A percentile compares a stretch with the other conserved stretches of the same genome.
Evolutionary conservation across 2,329 filamentous ascomycete genomes (phyloP).

Genomic region (Clonostachys solani): DNA sequence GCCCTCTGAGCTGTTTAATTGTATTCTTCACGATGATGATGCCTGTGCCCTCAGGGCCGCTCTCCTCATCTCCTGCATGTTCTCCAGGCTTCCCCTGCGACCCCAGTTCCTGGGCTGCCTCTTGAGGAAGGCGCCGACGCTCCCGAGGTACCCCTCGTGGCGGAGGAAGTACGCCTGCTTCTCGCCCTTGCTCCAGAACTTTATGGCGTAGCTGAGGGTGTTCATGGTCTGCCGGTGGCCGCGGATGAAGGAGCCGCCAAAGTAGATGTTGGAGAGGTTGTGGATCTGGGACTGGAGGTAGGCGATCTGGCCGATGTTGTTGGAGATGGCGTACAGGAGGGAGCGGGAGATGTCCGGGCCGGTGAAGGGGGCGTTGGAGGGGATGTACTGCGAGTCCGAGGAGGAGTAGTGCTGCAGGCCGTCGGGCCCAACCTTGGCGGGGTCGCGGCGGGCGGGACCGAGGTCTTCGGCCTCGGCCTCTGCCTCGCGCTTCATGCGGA

Average conservation of each 20-base stretch:
- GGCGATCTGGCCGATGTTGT: conserved; percentile 97
- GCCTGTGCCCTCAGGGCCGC: background rate
- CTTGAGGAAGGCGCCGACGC: conserved; percentile 92
- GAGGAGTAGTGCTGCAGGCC: conserved; percentile 22
- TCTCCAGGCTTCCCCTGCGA: conserved; percentile 72
- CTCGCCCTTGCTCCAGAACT: conserved; percentile 91
- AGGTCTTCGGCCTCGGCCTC: conserved; percentile 63
- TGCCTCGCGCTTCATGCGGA: conserved; percentile 83
- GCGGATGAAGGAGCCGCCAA: conserved; percentile 93
- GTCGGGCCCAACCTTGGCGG: conserved; percentile 22
- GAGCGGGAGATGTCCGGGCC: conserved; percentile 85
- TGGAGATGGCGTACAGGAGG: conserved; percentile 90
- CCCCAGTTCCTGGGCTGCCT: conserved; percentile 90
- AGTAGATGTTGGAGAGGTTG: conserved; percentile 88
- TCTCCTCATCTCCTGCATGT: conserved; percentile 14
- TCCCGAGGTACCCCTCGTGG: conserved; percentile 92
- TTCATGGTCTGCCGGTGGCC: conserved; percentile 98
- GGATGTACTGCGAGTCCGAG: background rate
- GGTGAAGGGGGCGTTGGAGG: conserved; percentile 48
- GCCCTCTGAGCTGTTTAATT: too few relatives aligned
- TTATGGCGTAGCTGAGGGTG: conserved; percentile 92
- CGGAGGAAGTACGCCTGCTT: conserved; percentile 96
- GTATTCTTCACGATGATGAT: too few relatives aligned
- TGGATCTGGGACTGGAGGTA: conserved; percentile 97
- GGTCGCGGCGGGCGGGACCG: conserved; percentile 15